Evolutionary conservation across 768 basidiomycete species (phyloP).

Genomic region (Lyophyllum semitale): DNA sequence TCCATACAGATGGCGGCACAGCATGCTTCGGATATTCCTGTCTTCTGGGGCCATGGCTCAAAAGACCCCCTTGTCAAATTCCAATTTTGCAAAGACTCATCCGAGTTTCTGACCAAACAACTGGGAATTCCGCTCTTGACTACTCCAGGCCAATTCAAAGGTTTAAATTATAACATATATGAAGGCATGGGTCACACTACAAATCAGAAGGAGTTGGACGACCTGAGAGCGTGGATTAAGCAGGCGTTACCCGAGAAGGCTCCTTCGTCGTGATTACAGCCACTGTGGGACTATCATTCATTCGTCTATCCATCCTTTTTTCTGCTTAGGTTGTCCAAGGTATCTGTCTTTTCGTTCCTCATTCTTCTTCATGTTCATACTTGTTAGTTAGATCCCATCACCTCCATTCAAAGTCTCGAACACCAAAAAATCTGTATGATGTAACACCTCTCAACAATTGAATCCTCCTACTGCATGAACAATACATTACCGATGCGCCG

Average conservation of each 20-base stretch:
- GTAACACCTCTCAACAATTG: neutral
- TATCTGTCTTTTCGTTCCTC: neutral
- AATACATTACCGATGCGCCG: neutral
- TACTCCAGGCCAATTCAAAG: slow-evolving; percentile 43
- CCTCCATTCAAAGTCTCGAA: neutral
- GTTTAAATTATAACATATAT: slow-evolving; percentile 71
- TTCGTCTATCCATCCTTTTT: slow-evolving; percentile 2
- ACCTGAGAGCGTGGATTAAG: slow-evolving; percentile 72
- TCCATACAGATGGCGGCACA: slow-evolving; percentile 56
- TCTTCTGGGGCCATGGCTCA: slow-evolving; percentile 88
- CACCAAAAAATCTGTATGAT: slow-evolving; percentile 1
- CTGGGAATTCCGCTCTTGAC: slow-evolving; percentile 51
- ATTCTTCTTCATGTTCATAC: neutral
- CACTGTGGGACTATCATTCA: neutral
- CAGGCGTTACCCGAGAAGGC: slow-evolving; percentile 45
- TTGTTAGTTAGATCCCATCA: slow-evolving; percentile 6
- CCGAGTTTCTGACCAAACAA: slow-evolving; percentile 53
- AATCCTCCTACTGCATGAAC: neutral
- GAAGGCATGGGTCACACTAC: slow-evolving; percentile 68
- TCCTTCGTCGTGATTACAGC: slow-evolving; percentile 1
- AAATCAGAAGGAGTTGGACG: slow-evolving; percentile 62
- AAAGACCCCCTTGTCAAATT: slow-evolving; percentile 73
- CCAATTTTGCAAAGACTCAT: slow-evolving; percentile 53
- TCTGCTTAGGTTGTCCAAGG: neutral
- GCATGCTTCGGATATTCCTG: slow-evolving; percentile 61